phyloP scores from a whole-genome alignment of 2,329 filamentous ascomycete genomes.

The Hawksworthiomyces lignivorus region DNA sequence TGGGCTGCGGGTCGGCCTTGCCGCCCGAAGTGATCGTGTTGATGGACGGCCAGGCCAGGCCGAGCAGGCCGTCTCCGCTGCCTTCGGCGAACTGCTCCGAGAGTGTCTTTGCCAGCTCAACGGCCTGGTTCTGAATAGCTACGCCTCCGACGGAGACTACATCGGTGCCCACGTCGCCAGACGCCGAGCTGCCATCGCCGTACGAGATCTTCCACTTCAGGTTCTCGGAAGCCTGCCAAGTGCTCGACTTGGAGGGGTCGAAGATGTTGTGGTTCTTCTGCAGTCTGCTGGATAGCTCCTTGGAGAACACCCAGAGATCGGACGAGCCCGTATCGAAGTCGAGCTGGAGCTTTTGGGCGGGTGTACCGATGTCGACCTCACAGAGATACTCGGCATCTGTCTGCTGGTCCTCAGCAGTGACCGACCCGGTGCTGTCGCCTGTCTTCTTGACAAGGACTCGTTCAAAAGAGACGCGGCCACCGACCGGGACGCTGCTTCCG shows the following conservation, averaged over 20 bases:
- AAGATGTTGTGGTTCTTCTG: slow-evolving; percentile 46
- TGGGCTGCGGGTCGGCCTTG: slow-evolving; percentile 43
- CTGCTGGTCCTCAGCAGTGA: slow-evolving; percentile 56
- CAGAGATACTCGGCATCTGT: slow-evolving; percentile 61
- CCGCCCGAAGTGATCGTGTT: slow-evolving; percentile 45
- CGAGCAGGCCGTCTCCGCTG: slow-evolving; percentile 57
- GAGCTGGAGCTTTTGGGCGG: slow-evolving; percentile 51
- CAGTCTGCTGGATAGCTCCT: slow-evolving; percentile 31
- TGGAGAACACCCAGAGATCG: slow-evolving; percentile 60
- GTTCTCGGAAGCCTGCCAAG: slow-evolving; percentile 42
- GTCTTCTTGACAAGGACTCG: slow-evolving; percentile 37
- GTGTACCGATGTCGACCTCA: slow-evolving; percentile 56
- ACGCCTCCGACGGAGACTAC: slow-evolving; percentile 55
- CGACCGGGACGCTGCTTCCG: slow-evolving; percentile 23
- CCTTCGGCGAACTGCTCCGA: slow-evolving; percentile 49
- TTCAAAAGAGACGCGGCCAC: slow-evolving; percentile 39
- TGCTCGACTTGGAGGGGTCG: slow-evolving; percentile 52
- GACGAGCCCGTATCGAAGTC: slow-evolving; percentile 66
- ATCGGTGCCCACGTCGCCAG: slow-evolving; percentile 58
- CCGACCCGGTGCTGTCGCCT: slow-evolving; percentile 32
- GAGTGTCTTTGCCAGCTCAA: slow-evolving; percentile 55
- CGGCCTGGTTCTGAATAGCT: slow-evolving; percentile 50
- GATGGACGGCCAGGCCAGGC: slow-evolving; percentile 56
- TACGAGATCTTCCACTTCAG: slow-evolving; percentile 59
- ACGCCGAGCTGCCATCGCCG: slow-evolving; percentile 60